phyloP scores from a whole-genome alignment of 2,329 filamentous ascomycete species.

The Cadophora malorum region DNA sequence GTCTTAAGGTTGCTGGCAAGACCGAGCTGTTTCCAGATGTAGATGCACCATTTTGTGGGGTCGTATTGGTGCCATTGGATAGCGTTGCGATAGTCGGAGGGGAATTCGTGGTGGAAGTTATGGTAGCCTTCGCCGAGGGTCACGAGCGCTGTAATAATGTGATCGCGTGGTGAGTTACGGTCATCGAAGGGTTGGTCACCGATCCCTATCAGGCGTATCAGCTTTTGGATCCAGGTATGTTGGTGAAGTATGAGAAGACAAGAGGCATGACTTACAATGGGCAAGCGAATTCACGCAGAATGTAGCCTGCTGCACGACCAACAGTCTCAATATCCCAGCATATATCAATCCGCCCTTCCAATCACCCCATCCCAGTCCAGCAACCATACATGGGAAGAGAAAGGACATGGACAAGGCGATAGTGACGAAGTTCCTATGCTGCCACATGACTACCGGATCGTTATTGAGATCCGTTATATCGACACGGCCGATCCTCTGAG shows the following conservation, averaged over 20 bases:
- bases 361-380: constrained; percentile 79
- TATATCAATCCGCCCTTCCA: constrained; percentile 82
- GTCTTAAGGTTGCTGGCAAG: constrained; percentile 86
- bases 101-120: constrained; percentile 95
- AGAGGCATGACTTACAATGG: constrained; percentile 59
- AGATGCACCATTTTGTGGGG: constrained; percentile 88
- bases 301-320: constrained; percentile 87
- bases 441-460: constrained; percentile 81
- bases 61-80: constrained; percentile 90
- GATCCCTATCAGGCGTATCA: constrained; percentile 52
- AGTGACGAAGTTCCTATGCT: constrained; percentile 84
- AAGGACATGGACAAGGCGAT: constrained; percentile 76
- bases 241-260: not conserved
- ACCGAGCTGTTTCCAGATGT: constrained; percentile 78
- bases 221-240: no score
- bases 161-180: constrained; percentile 85
- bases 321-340: constrained; percentile 80
- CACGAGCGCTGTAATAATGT: constrained; percentile 82
- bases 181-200: constrained; percentile 90
- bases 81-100: constrained; percentile 90
- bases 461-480: constrained; percentile 87
- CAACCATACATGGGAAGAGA: constrained; percentile 73
- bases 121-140: constrained; percentile 89
- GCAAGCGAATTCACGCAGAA: constrained; percentile 91
- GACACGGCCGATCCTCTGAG: constrained; percentile 81